Base-by-base conservation (phyloP, 805 yeast species). In the Candida namnaoensis region DNA sequence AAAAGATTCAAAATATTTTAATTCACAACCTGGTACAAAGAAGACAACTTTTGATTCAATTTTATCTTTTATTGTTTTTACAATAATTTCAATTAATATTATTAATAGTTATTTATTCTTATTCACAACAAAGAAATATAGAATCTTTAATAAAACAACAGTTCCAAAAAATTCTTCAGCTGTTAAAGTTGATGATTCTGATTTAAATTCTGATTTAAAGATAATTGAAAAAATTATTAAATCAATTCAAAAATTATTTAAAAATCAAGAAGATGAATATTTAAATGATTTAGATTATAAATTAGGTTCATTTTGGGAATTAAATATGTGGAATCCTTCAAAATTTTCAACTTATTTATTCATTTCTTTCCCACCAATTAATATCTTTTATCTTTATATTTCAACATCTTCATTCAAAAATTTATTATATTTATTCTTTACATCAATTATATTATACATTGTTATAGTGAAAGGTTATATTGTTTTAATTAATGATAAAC, bases 241-340 rank as follows among this genome's bases (percentile, higher is more conserved):
- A 11, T 26, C 28, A 26, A 26, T 26, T 26, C 2, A 19, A 19
- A 19, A 32, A 2, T 35, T 36, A 8, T 27, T 32, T 32, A 24
- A 32, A n/a, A 27, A 19, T 9, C 12, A 28, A 13, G 37, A 19
- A 19, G 19, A 19, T 19, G 19, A 46, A 3, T 44, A 46, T 12
- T 45, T 36, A 11, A 43, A 44, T 6, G 51, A 45, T 27, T 38
- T 47, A 3, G 58, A 48, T 12, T 40, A 42, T 1, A 37, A 45
- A 23, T 52, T 64, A 28, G 62, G 64, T 27, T 62, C 62, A 19
- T 69, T 70, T 32, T 82, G 82, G 76, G 72, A 75, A 43, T 56
- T 84, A 35, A 62, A 61, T 15, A 72, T 82, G 39, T 84, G 95
- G 95, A 65, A 68, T 36, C 91, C 91, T 0, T 70, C 82, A 0